Conservation (phyloP, 768 basidiomycete species). For the Scleroderma citrinum region DNA sequence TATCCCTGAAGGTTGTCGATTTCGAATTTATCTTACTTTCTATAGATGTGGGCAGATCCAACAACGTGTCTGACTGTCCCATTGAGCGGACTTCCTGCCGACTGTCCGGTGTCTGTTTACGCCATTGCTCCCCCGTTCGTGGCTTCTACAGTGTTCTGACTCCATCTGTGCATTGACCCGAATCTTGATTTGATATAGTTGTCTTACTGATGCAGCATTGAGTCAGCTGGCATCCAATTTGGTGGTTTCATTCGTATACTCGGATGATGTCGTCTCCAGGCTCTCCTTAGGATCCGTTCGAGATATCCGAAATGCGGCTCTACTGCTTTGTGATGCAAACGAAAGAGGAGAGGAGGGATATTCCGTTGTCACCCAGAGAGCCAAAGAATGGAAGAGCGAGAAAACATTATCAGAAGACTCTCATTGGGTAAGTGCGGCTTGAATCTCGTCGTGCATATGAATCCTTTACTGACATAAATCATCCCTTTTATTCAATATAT, state of each 20-base stretch:
- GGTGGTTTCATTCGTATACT: slow-evolving; percentile 75
- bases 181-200: slow-evolving; percentile 31
- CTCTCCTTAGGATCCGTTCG: slow-evolving; percentile 73
- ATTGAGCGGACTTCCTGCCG: slow-evolving; percentile 64
- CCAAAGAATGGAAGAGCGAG: slow-evolving; percentile 59
- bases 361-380: slow-evolving; percentile 36
- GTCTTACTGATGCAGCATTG: slow-evolving; percentile 56
- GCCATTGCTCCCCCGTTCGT: slow-evolving; percentile 77
- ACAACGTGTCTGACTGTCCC: slow-evolving; percentile 62
- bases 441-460: neutral
- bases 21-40: slow-evolving; percentile 1
- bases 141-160: neutral
- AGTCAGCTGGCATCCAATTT: slow-evolving; percentile 55
- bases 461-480: neutral
- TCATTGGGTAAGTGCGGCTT: slow-evolving; percentile 40
- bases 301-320: slow-evolving; percentile 66
- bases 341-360: slow-evolving; percentile 36
- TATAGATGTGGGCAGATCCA: slow-evolving; percentile 82
- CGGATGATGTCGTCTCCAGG: slow-evolving; percentile 75
- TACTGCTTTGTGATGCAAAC: slow-evolving; percentile 77
- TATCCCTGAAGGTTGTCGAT: neutral
- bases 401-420: slow-evolving; percentile 46
- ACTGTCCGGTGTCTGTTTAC: slow-evolving; percentile 64
- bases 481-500: too few species aligned
- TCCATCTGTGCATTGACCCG: neutral